These are phyloP conservation scores for Mortierella sp. DNA, from an alignment of 371 early-diverging fungal genomes.

Conservation along the genomic window DNA sequence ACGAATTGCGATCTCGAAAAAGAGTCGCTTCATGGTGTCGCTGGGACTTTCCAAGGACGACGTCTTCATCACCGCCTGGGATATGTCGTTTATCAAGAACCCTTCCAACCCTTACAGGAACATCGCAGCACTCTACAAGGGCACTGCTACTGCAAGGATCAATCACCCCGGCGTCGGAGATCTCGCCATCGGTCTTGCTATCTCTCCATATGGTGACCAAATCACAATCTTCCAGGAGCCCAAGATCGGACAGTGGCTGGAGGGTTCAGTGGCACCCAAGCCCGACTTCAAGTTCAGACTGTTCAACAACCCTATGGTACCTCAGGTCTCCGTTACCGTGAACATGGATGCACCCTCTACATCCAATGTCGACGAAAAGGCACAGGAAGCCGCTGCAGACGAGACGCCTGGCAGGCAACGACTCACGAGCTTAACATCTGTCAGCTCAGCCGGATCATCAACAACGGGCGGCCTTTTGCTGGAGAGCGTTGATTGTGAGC, in stretches of 20 bases:
- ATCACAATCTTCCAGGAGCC: constrained; percentile 49
- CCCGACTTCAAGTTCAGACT: constrained; percentile 42
- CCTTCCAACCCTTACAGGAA: constrained; percentile 21
- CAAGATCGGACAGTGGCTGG: constrained; percentile 47
- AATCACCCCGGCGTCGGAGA: constrained; percentile 25
- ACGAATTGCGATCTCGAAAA: constrained; percentile 23
- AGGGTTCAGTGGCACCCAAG: constrained; percentile 26
- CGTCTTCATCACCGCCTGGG: constrained; percentile 40
- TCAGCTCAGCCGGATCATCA: neutral
- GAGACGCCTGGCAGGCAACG: neutral
- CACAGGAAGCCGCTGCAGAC: neutral
- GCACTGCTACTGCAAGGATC: constrained; percentile 20
- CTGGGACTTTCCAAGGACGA: constrained; percentile 26
- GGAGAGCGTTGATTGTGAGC: constrained; percentile 19
- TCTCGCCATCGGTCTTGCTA: constrained; percentile 39
- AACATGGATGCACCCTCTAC: constrained; percentile 22
- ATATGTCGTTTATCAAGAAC: constrained; percentile 34
- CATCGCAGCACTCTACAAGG: constrained; percentile 21
- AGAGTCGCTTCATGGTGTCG: constrained; percentile 38
- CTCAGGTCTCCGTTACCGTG: constrained; percentile 25
- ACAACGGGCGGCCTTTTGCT: constrained; percentile 1
- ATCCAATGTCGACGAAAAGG: constrained; percentile 16
- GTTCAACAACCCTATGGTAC: constrained; percentile 48
- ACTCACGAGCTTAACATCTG: neutral
- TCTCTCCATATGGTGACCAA: constrained; percentile 53